These are phyloP conservation scores for Macrolepiota fuliginosa DNA, from an alignment of 768 basidiomycete genomes.

Conservation along the genomic window DNA sequence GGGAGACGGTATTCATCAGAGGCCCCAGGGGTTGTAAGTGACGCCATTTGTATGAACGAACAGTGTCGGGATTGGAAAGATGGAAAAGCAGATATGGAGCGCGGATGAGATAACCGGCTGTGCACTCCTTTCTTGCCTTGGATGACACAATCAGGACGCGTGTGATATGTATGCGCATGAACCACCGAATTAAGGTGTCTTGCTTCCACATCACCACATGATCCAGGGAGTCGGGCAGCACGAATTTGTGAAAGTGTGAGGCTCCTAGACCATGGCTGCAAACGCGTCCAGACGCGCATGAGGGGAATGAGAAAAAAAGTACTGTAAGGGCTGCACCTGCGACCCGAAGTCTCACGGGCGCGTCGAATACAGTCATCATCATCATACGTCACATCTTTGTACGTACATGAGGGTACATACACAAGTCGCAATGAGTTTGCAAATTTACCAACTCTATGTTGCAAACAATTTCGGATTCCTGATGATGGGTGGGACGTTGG, in stretches of 20 bases:
- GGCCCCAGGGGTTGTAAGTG: conserved; percentile 18
- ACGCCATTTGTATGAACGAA: conserved; percentile 23
- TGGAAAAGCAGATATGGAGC: background rate
- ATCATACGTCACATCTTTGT: background rate
- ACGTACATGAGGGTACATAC: too few species aligned
- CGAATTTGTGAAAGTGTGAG: background rate
- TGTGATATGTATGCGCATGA: conserved; percentile 6
- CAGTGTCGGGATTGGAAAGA: background rate
- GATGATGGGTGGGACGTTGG: conserved; percentile 23
- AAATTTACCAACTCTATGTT: background rate
- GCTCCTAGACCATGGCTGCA: conserved; percentile 10
- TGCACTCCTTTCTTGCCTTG: background rate
- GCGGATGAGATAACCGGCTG: conserved; percentile 7
- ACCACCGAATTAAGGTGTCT: background rate
- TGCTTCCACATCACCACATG: conserved; percentile 4
- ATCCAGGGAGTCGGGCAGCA: background rate
- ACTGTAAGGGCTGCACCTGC: background rate
- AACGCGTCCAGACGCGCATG: conserved; percentile 12
- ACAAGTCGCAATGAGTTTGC: background rate
- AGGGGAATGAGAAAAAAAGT: background rate
- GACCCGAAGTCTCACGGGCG: background rate
- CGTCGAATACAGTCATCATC: background rate
- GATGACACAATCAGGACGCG: conserved; percentile 6
- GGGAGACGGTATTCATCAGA: conserved; percentile 60
- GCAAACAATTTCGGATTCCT: conserved; percentile 4